phyloP scores from a whole-genome alignment of 2,329 filamentous ascomycete genomes.

The Trichoderma atroviride region DNA sequence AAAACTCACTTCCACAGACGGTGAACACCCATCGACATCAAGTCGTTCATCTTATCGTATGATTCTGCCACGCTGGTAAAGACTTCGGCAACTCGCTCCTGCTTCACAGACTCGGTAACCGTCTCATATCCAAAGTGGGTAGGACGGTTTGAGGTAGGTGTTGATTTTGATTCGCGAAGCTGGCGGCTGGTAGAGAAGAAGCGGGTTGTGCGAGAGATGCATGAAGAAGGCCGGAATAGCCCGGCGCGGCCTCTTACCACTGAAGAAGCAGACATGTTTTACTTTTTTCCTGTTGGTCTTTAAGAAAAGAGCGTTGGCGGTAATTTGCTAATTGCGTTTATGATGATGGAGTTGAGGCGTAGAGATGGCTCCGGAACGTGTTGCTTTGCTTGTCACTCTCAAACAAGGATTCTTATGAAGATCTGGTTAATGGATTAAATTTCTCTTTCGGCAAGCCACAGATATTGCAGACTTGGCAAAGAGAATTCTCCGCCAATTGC shows the following conservation, averaged over 20 bases:
- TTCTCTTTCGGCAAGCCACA: not conserved
- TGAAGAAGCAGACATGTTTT: conserved; percentile 34
- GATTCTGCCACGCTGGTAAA: conserved; percentile 94
- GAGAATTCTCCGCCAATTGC: not conserved
- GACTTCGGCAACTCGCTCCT: conserved; percentile 72
- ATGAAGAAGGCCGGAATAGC: conserved; percentile 30
- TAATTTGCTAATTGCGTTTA: not conserved
- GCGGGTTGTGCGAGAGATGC: conserved; percentile 29
- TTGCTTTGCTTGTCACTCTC: not conserved
- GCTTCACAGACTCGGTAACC: conserved; percentile 78
- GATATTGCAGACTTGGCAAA: not conserved
- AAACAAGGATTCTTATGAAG: not conserved
- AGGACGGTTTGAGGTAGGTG: conserved; percentile 51
- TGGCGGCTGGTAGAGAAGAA: conserved; percentile 37
- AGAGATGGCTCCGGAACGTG: not conserved
- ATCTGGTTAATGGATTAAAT: not conserved
- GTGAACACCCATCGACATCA: conserved; percentile 98
- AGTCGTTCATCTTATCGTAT: conserved; percentile 98
- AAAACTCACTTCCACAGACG: conserved; percentile 79
- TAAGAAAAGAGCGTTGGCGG: not conserved
- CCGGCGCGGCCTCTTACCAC: conserved; percentile 37
- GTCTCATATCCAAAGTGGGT: conserved; percentile 94
- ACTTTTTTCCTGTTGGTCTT: not conserved
- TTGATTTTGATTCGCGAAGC: conserved; percentile 28
- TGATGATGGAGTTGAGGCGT: not conserved